These are phyloP conservation scores for Ramaria rubella DNA, from an alignment of 768 basidiomycete species.

Conservation along the genomic window DNA sequence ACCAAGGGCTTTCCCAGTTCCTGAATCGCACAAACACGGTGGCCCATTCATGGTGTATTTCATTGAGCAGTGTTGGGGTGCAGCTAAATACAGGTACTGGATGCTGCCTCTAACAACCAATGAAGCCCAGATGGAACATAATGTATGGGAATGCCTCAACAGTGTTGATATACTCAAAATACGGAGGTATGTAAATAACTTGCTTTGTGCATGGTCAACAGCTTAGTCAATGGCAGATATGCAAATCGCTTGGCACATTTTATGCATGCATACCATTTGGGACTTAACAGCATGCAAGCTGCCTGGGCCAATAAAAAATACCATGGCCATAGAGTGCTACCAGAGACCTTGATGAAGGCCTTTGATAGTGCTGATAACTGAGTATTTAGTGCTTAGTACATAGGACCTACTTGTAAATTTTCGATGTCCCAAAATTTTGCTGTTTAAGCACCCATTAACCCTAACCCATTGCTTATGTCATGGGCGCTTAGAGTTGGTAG, in stretches of 20 bases:
- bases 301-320: too few species aligned
- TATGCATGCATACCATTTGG: not conserved
- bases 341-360: too few species aligned
- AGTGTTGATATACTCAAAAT: not conserved
- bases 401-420: not conserved
- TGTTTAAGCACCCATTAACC: too few species aligned
- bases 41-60: slow-evolving; percentile 2
- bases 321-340: too few species aligned
- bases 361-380: too few species aligned
- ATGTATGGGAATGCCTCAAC: slow-evolving; percentile 25
- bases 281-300: not conserved
- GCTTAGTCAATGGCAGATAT: not conserved
- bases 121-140: slow-evolving; percentile 29
- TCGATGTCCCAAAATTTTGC: too few species aligned
- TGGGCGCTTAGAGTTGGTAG: too few species aligned
- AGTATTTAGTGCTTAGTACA: too few species aligned
- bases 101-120: slow-evolving; percentile 18
- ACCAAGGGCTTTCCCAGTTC: not conserved
- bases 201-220: not conserved
- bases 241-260: too few species aligned
- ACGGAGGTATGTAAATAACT: not conserved
- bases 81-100: slow-evolving; percentile 29
- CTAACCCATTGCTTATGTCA: too few species aligned
- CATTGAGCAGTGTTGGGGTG: slow-evolving; percentile 37
- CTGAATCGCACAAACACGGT: not conserved